Evolutionary conservation across 129 eudicot genomes (phyloP).

Genomic region (Kitagawia praeruptora): DNA sequence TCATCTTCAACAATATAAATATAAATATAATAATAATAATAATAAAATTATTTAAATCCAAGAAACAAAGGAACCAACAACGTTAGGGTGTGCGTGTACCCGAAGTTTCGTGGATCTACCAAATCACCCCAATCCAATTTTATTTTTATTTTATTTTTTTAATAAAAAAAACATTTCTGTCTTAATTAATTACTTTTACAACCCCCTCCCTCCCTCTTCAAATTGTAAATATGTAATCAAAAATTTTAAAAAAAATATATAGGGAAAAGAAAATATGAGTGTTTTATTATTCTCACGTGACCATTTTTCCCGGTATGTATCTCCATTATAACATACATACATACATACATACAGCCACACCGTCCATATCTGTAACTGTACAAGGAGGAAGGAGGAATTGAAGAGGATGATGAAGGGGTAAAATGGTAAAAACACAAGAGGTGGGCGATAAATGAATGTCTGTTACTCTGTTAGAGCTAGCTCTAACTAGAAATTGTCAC

Average conservation of each 20-base stretch:
- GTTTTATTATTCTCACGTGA: neutral
- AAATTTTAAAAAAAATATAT: too few species aligned
- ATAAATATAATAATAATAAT: too few species aligned
- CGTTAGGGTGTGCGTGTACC: neutral
- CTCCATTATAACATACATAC: too few species aligned
- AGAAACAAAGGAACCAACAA: neutral
- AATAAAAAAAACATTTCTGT: too few species aligned
- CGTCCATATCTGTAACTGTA: too few species aligned
- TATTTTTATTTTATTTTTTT: too few species aligned
- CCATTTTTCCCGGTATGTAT: neutral
- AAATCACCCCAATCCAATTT: neutral
- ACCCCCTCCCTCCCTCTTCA: too few species aligned
- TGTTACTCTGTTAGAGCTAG: neutral
- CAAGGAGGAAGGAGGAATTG: neutral
- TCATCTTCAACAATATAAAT: neutral
- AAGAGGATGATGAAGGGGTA: constrained; percentile 12
- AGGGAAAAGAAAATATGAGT: neutral
- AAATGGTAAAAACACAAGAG: neutral
- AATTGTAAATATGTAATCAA: too few species aligned
- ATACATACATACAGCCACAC: neutral
- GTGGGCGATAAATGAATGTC: neutral
- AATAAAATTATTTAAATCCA: neutral
- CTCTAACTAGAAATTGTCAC: neutral
- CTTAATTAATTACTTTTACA: too few species aligned
- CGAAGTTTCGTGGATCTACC: neutral